These are phyloP conservation scores for Sechiopsis laciniata DNA, from an alignment of 306 rosid genomes.

Conservation along the genomic window DNA sequence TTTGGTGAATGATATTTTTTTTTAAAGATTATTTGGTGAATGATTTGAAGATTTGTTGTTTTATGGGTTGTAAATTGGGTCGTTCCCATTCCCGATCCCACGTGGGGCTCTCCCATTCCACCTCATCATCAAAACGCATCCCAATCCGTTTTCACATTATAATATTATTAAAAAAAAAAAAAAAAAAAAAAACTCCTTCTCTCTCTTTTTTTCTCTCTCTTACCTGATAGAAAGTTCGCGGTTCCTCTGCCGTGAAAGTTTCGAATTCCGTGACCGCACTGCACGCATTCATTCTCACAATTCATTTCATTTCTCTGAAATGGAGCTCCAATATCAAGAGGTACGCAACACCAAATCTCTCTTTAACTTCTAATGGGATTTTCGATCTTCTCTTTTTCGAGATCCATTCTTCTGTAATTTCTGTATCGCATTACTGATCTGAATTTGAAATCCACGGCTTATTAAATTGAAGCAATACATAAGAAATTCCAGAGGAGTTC, in stretches of 20 bases:
- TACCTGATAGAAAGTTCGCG: not conserved
- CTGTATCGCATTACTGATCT: not conserved
- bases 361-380: not conserved
- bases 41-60: too few species aligned
- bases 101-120: not conserved
- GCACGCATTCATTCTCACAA: not conserved
- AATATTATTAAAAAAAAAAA: not conserved
- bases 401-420: not conserved
- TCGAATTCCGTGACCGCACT: not conserved
- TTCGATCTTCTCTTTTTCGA: not conserved
- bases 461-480: slow-evolving; percentile 43
- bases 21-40: too few species aligned
- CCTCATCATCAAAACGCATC: slow-evolving; percentile 2
- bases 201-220: not conserved
- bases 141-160: not conserved
- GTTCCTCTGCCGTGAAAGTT: slow-evolving; percentile 8
- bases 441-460: not conserved
- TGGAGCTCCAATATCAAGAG: slow-evolving; percentile 24
- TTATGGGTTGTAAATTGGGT: too few species aligned
- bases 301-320: not conserved
- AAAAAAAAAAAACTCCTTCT: not conserved
- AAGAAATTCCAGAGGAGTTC: slow-evolving; percentile 59
- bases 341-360: not conserved
- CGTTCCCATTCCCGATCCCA: too few species aligned
- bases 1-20: too few species aligned